phyloP scores from a whole-genome alignment of 352 stramenopile genomes.

The Phytophthora podocarpi region DNA sequence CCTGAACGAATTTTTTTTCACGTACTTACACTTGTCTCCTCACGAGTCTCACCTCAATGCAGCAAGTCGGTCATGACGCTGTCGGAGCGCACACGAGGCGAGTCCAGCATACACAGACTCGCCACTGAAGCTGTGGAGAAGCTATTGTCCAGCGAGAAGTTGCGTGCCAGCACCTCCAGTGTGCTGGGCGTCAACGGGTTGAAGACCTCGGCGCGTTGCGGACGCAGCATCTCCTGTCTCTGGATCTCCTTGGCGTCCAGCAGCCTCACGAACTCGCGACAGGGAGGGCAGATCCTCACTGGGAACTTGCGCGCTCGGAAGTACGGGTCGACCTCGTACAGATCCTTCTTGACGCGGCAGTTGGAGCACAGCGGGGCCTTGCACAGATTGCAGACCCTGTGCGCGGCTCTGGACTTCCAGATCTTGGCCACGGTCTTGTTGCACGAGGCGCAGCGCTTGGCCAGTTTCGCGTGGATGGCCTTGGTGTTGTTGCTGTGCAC shows the following conservation, averaged over 20 bases:
- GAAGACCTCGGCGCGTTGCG: conserved; percentile 19
- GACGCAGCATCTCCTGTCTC: conserved; percentile 29
- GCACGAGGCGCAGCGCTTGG: conserved; percentile 26
- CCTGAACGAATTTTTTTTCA: background rate
- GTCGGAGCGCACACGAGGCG: conserved; percentile 26
- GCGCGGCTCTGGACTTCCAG: conserved; percentile 17
- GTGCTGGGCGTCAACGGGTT: conserved; percentile 35
- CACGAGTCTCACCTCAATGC: conserved; percentile 13
- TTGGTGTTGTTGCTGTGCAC: conserved; percentile 35
- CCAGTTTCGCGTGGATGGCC: conserved; percentile 25
- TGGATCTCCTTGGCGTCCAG: conserved; percentile 38
- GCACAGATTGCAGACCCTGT: conserved; percentile 31
- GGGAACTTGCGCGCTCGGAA: conserved; percentile 31
- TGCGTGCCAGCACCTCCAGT: conserved; percentile 28
- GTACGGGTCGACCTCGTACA: conserved; percentile 37
- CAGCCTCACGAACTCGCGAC: conserved; percentile 31
- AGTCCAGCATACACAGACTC: conserved; percentile 36
- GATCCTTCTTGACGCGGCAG: conserved; percentile 26
- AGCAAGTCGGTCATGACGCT: conserved; percentile 36
- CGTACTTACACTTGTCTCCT: conserved; percentile 1
- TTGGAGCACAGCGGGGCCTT: conserved; percentile 38
- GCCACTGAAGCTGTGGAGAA: conserved; percentile 35
- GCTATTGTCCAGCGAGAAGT: conserved; percentile 43
- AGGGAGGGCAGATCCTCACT: conserved; percentile 32
- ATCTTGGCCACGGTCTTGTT: conserved; percentile 23